Evolutionary conservation across 2,329 filamentous ascomycete species (phyloP).

Genomic region (Acephala macrosclerotiorum): DNA sequence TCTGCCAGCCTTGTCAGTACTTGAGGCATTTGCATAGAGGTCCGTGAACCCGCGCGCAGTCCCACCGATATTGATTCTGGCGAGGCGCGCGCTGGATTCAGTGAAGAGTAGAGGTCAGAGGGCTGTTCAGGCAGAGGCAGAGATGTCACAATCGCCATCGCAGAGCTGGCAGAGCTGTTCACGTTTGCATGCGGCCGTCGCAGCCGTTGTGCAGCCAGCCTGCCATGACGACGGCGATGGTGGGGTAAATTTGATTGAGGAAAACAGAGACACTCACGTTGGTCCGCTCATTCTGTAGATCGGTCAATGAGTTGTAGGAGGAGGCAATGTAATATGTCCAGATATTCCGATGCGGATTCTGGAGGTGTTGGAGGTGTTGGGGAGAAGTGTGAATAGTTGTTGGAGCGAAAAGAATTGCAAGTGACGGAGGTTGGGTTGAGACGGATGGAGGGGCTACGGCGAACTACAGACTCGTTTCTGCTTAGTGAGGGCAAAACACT

Average conservation of each 20-base stretch:
- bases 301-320: constrained; percentile 15
- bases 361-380: not conserved
- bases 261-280: constrained; percentile 64
- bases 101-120: constrained; percentile 42
- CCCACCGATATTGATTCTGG: constrained; percentile 75
- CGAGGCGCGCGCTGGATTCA: constrained; percentile 72
- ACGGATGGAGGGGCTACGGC: constrained; percentile 20
- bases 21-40: constrained; percentile 21
- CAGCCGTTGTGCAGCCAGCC: constrained; percentile 20
- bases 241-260: constrained; percentile 43
- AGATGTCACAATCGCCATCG: constrained; percentile 9
- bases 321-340: constrained; percentile 9
- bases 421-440: constrained; percentile 18
- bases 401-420: constrained; percentile 15
- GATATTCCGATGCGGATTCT: constrained; percentile 15
- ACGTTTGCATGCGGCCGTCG: not conserved
- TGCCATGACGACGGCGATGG: constrained; percentile 38
- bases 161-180: constrained; percentile 18
- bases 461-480: constrained; percentile 7
- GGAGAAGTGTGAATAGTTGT: not conserved
- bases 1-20: constrained; percentile 44
- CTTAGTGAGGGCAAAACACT: constrained; percentile 18
- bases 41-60: constrained; percentile 40
- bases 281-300: constrained; percentile 45
- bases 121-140: constrained; percentile 16